Evolutionary conservation across 148 eudicot genomes (phyloP).

Genomic region (Rheum nobile): DNA sequence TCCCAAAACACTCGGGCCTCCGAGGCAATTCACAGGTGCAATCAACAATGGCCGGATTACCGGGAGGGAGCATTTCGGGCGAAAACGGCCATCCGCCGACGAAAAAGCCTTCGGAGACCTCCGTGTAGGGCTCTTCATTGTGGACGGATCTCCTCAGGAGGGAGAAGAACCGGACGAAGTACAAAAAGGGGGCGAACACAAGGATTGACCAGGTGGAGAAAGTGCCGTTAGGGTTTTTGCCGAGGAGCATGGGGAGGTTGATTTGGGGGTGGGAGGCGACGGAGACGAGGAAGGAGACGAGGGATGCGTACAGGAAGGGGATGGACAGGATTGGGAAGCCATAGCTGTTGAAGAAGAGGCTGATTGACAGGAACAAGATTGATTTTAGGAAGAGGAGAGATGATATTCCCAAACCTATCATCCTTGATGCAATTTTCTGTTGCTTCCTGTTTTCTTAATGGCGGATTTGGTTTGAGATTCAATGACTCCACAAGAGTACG

Average conservation of each 20-base stretch:
- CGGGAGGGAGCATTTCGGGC: slow-evolving; percentile 48
- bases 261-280: slow-evolving; percentile 64
- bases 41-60: slow-evolving; percentile 76
- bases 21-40: slow-evolving; percentile 87
- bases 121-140: slow-evolving; percentile 57
- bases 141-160: slow-evolving; percentile 35
- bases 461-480: background rate
- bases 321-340: slow-evolving; percentile 40
- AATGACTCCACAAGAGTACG: background rate
- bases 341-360: slow-evolving; percentile 25
- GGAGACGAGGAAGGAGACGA: slow-evolving; percentile 54
- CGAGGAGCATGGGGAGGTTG: slow-evolving; percentile 68
- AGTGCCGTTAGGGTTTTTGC: slow-evolving; percentile 57
- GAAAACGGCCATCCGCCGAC: slow-evolving; percentile 93
- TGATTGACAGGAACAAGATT: slow-evolving; percentile 26
- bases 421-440: background rate
- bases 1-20: slow-evolving; percentile 20
- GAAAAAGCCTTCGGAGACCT: slow-evolving; percentile 60
- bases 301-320: slow-evolving; percentile 67
- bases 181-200: slow-evolving; percentile 59
- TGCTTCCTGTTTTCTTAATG: background rate
- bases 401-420: slow-evolving; percentile 55
- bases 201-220: slow-evolving; percentile 62
- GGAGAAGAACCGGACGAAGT: slow-evolving; percentile 54
- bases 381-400: slow-evolving; percentile 47